Conservation (phyloP, 164 flowering plant species). For the grape (Vitis vinifera) region ASM3070453v1 NC_081815.1:7119501-7120000, state of each 20-base stretch:
- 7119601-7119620: too few relatives aligned
- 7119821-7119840: conserved; percentile 81
- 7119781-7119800: neutral
- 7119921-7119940: conserved; percentile 40
- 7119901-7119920: conserved; percentile 51
- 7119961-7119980: too few relatives aligned
- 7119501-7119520: conserved; percentile 60
- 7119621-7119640: neutral
- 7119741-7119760: too few relatives aligned
- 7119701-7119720: conserved; percentile 71
- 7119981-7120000: too few relatives aligned
- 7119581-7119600: too few relatives aligned
- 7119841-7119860: conserved; percentile 68
- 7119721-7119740: conserved; percentile 65
- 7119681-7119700: conserved; percentile 66
- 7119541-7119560: conserved; percentile 59
- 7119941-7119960: too few relatives aligned
- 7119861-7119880: conserved; percentile 72
- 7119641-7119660: conserved; percentile 6
- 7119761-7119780: neutral
- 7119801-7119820: conserved; percentile 37
- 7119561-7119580: conserved; percentile 70
- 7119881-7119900: conserved; percentile 53
- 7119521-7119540: conserved; percentile 49
- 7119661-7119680: conserved; percentile 51